Conservation (phyloP, 345 rosid species). For the Ceriops tagal region DNA sequence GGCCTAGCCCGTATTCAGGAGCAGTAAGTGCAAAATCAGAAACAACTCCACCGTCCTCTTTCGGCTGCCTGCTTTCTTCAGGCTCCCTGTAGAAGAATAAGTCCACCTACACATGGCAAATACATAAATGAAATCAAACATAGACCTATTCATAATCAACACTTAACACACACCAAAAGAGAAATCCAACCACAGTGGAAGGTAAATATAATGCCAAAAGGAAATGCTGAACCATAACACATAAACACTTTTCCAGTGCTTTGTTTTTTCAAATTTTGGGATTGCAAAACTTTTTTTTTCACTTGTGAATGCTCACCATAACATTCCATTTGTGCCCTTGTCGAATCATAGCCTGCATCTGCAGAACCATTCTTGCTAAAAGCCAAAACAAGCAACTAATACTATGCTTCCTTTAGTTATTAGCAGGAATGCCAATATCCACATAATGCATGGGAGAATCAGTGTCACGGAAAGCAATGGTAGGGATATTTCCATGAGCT, state of each 20-base stretch:
- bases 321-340: conserved; percentile 32
- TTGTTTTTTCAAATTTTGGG: no score
- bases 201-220: no score
- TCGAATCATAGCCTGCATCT: conserved; percentile 9
- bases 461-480: conserved; percentile 22
- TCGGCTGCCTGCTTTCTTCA: conserved; percentile 17
- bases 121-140: not conserved
- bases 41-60: not conserved
- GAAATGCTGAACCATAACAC: no score
- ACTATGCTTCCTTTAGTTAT: conserved; percentile 19
- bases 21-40: not conserved
- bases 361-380: conserved; percentile 17
- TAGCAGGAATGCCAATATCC: conserved; percentile 20
- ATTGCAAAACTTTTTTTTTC: no score
- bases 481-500: conserved; percentile 16
- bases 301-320: conserved; percentile 15
- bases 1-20: not conserved
- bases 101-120: conserved; percentile 19
- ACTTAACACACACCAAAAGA: no score
- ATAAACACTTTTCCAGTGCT: no score
- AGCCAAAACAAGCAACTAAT: conserved; percentile 18
- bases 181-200: no score
- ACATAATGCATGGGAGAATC: conserved; percentile 18
- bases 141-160: no score
- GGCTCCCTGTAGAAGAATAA: conserved; percentile 26